phyloP scores from a whole-genome alignment of 208 protist genomes.

The Wallacemonas collosoma region DNA sequence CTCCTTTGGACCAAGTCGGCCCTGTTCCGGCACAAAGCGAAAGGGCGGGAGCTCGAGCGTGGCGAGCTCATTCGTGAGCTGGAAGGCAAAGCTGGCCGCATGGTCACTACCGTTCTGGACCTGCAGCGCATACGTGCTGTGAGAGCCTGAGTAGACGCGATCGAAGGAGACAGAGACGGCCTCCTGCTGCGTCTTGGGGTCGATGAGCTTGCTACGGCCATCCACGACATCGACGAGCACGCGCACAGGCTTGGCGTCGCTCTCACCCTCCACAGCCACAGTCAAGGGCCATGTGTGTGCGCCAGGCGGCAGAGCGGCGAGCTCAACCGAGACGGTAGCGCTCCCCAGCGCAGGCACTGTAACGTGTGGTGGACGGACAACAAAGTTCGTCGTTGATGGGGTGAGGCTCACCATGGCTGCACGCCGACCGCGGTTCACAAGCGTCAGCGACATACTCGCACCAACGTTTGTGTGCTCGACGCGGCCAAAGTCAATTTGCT shows the following conservation, averaged over 20 bases:
- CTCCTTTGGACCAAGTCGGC: constrained; percentile 66
- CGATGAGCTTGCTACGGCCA: constrained; percentile 66
- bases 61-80: constrained; percentile 47
- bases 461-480: constrained; percentile 57
- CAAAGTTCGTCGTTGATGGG: constrained; percentile 14
- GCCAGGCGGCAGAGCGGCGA: constrained; percentile 51
- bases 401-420: constrained; percentile 41
- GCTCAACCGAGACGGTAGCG: constrained; percentile 57
- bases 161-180: constrained; percentile 62
- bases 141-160: constrained; percentile 64
- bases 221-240: constrained; percentile 78
- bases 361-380: constrained; percentile 28
- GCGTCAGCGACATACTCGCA: constrained; percentile 38
- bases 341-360: constrained; percentile 43
- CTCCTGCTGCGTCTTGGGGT: constrained; percentile 53
- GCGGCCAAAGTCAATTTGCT: constrained; percentile 63
- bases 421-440: constrained; percentile 76
- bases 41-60: constrained; percentile 66
- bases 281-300: constrained; percentile 42
- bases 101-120: constrained; percentile 78
- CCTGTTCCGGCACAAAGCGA: constrained; percentile 68
- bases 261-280: constrained; percentile 50
- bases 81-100: constrained; percentile 84
- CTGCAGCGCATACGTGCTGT: constrained; percentile 42
- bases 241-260: constrained; percentile 30